Conservation (phyloP, 1,284 basidiomycete species). For the Cutaneotrichosporon mucoides region DNA sequence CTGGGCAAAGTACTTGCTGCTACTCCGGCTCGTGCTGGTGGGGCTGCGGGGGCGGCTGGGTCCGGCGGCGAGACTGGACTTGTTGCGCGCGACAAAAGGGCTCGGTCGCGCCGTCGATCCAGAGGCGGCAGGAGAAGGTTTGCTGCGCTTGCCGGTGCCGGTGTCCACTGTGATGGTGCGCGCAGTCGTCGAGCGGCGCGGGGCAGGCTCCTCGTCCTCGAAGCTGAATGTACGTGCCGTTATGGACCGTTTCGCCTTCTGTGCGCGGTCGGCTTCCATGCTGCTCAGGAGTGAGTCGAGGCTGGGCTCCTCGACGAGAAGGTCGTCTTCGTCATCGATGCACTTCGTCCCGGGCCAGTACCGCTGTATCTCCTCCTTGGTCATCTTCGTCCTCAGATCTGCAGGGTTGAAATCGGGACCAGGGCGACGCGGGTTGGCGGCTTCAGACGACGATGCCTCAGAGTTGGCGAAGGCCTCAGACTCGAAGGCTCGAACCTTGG, state of each 20-base stretch:
- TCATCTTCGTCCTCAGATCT: neutral
- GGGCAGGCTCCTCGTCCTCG: neutral
- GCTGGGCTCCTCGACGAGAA: slow-evolving; percentile 21
- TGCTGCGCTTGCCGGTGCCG: neutral
- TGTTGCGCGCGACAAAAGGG: no score
- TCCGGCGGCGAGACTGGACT: no score
- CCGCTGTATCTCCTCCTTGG: neutral
- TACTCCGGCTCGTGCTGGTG: neutral
- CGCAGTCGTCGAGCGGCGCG: slow-evolving; percentile 17
- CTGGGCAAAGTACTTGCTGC: slow-evolving; percentile 7
- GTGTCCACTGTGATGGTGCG: slow-evolving; percentile 4
- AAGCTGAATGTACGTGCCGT: neutral
- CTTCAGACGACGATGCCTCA: no score
- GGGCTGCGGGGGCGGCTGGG: no score
- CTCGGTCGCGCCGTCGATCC: no score
- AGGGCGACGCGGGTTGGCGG: no score
- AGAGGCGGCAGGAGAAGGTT: neutral
- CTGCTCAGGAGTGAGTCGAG: neutral
- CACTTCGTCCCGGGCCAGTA: neutral
- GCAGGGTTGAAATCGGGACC: neutral
- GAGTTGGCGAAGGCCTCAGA: no score
- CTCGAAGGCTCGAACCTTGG: no score
- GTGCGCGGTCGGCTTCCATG: no score
- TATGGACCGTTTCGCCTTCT: neutral
- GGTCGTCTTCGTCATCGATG: slow-evolving; percentile 24